Percentiles rank a stretch among this genome's conserved stretches.
Conservation (phyloP, 1,139 yeast genomes). For the Maudiozyma humilis region DNA sequence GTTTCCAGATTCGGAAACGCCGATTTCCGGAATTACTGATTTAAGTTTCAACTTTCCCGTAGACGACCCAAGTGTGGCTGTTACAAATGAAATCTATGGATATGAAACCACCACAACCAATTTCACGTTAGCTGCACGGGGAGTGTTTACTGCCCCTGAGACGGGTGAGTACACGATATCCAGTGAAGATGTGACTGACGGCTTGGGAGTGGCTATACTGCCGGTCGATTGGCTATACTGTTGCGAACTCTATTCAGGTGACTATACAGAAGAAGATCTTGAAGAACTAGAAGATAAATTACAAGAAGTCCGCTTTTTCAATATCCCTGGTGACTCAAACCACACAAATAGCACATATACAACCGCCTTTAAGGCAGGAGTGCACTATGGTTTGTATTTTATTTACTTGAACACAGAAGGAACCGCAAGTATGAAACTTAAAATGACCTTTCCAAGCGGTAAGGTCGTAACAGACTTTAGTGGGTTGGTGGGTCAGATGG, state of each 20-base stretch:
- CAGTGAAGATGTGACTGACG: not conserved
- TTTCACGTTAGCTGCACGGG: not conserved
- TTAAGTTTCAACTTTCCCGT: not conserved
- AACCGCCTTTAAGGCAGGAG: not conserved
- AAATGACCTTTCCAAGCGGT: not conserved
- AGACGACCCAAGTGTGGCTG: not conserved
- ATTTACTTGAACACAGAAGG: not conserved
- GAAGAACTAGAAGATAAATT: too few relatives aligned
- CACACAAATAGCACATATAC: not conserved
- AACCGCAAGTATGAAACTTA: not conserved
- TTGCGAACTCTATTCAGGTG: not conserved
- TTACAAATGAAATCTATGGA: not conserved
- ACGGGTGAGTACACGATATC: not conserved
- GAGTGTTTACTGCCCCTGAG: not conserved
- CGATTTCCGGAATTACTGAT: not conserved
- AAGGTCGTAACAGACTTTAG: not conserved
- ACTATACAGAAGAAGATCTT: not conserved
- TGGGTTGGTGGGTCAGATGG: not conserved
- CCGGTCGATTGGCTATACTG: not conserved
- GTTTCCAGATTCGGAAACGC: not conserved
- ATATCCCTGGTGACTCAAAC: not conserved
- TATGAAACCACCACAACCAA: not conserved
- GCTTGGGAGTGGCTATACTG: not conserved
- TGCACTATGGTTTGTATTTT: not conserved
- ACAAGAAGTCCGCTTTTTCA: not conserved